Conservation (phyloP, 2,329 filamentous ascomycete species). For the Didymella arachidicola region DNA sequence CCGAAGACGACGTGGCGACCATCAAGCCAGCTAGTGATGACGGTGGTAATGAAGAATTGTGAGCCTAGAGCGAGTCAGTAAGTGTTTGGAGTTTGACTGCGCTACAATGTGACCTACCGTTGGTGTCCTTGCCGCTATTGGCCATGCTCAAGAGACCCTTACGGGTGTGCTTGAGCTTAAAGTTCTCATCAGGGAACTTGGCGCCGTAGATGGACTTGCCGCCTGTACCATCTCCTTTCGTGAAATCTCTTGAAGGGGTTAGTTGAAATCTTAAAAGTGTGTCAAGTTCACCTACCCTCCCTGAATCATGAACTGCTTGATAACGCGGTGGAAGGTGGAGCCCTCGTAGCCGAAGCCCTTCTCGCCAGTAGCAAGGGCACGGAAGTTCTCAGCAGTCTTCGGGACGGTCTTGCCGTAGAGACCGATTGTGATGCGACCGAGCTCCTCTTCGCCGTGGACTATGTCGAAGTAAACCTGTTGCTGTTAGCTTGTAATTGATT, state of each 20-base stretch:
- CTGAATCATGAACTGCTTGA: constrained; percentile 92
- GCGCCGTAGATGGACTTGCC: constrained; percentile 89
- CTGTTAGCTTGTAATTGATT: constrained; percentile 1
- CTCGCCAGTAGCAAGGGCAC: constrained; percentile 82
- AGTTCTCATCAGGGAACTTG: constrained; percentile 90
- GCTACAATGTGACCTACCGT: constrained; percentile 4
- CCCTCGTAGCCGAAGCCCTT: constrained; percentile 85
- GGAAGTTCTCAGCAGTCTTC: constrained; percentile 74
- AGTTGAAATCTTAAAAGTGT: neutral
- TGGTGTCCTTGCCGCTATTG: constrained; percentile 79
- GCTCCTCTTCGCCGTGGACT: constrained; percentile 73
- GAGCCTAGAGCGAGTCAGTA: constrained; percentile 67
- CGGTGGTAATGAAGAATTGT: constrained; percentile 91
- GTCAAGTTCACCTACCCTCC: constrained; percentile 61
- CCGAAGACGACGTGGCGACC: constrained; percentile 87
- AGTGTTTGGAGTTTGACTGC: neutral
- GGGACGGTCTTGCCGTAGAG: constrained; percentile 89
- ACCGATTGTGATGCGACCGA: constrained; percentile 80
- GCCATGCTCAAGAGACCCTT: constrained; percentile 77
- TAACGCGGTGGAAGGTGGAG: constrained; percentile 87
- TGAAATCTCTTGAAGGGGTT: constrained; percentile 67
- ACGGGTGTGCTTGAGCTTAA: constrained; percentile 92
- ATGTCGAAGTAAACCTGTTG: constrained; percentile 81
- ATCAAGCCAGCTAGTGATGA: constrained; percentile 81
- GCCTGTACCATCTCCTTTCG: constrained; percentile 79